phyloP scores from a whole-genome alignment of 2,329 filamentous ascomycete species.

The Ophiocordyceps camponoti-saundersi region DNA sequence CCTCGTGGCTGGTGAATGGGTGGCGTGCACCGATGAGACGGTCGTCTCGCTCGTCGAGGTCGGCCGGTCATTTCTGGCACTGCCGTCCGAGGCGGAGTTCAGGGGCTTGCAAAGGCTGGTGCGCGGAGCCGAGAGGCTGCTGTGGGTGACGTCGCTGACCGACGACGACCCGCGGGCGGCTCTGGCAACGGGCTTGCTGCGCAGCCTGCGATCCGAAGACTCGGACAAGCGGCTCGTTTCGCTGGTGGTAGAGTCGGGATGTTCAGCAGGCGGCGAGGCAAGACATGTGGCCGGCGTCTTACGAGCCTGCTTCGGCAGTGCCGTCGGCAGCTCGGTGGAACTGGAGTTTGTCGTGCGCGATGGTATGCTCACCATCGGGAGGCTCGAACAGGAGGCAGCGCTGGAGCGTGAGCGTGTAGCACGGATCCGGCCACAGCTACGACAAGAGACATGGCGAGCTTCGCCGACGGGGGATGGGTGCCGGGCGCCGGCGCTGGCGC shows the following conservation, averaged over 20 bases:
- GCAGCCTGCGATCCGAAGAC: background rate
- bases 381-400: background rate
- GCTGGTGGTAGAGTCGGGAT: background rate
- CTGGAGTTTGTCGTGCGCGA: background rate
- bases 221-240: background rate
- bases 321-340: background rate
- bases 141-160: background rate
- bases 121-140: background rate
- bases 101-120: background rate
- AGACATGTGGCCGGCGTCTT: background rate
- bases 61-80: background rate
- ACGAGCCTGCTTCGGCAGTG: background rate
- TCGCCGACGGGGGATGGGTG: background rate
- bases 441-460: background rate
- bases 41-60: background rate
- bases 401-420: background rate
- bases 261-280: background rate
- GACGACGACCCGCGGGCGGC: background rate
- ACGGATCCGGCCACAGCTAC: background rate
- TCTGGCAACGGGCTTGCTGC: background rate
- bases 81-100: background rate
- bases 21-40: background rate
- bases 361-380: background rate
- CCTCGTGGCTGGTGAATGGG: background rate
- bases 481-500: background rate